These are phyloP conservation scores for Pleurotus tuoliensis DNA, from an alignment of 768 basidiomycete genomes.

Conservation along the genomic window DNA sequence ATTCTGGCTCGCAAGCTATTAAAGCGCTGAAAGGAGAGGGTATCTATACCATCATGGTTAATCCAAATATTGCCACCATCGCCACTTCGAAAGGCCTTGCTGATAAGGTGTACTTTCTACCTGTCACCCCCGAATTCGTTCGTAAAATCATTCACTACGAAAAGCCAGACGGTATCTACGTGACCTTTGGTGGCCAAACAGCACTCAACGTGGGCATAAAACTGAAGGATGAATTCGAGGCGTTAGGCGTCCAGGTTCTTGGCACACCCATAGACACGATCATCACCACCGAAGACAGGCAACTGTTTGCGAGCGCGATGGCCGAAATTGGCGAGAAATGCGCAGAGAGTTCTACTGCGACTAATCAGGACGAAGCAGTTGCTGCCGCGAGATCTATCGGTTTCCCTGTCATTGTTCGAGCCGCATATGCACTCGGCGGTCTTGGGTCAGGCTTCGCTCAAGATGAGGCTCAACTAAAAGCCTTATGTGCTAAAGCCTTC, in stretches of 20 bases:
- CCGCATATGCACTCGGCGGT: conserved; percentile 95
- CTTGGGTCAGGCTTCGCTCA: conserved; percentile 97
- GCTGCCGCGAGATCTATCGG: conserved; percentile 82
- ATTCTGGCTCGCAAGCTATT: conserved; percentile 98
- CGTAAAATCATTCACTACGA: conserved; percentile 98
- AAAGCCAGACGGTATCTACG: conserved; percentile 98
- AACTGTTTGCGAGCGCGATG: conserved; percentile 93
- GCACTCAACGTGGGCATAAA: conserved; percentile 96
- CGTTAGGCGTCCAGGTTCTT: conserved; percentile 86
- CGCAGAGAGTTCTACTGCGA: conserved; percentile 85
- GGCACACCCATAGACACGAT: conserved; percentile 97
- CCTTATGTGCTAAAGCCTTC: conserved; percentile 91
- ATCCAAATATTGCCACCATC: conserved; percentile 99
- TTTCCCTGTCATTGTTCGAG: conserved; percentile 94
- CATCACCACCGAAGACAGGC: conserved; percentile 95
- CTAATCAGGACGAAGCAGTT: conserved; percentile 80
- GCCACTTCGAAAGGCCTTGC: conserved; percentile 96
- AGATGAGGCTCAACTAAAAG: conserved; percentile 82
- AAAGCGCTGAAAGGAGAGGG: conserved; percentile 99
- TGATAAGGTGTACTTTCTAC: conserved; percentile 99
- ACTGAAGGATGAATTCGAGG: conserved; percentile 94
- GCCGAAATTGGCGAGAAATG: conserved; percentile 94
- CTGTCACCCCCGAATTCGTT: conserved; percentile 96
- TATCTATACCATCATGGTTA: conserved; percentile 97
- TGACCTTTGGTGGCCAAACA: conserved; percentile 98